Base-by-base conservation (phyloP, 1,139 yeast genomes). In the Scheffersomyces illinoinensis region DNA sequence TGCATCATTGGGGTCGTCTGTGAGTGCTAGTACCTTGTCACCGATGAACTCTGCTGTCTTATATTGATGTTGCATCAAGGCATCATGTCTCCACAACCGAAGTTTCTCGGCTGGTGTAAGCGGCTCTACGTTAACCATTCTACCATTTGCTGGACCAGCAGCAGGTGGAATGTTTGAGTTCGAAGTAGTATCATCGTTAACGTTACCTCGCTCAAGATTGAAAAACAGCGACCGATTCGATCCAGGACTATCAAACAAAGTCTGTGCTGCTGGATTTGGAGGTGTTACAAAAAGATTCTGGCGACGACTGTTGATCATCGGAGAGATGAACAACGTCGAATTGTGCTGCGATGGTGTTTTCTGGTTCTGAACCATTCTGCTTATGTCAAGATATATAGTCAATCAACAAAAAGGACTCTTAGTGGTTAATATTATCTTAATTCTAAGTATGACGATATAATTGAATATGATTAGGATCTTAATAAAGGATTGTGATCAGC, bases 11-110 rank as follows among this genome's bases (percentile, higher is more conserved):
- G 97, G 90, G 68, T 93, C 98, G 62, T 85, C 83, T 0, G 93
- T 90, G 60, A 93, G 76, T 0, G 93, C 86, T 54, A 90, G 81
- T 10, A 96, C 91, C 67, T 93, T 95, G 75, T 95, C 97, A 14
- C 98, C 99, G 47, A 96, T 85, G 69, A 87, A 92, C 67, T 90
- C 96, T 0, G 99, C 98, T 0, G 98, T 91, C 54, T 84, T 83
- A 71, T 91, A 91, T 63, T 93, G 97, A 71, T 93, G 98, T 68
- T 93, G 97, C 88, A 90, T 88, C 59, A 90, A 75, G 0, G 99
- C 97, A 71, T 93, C 97, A 63, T 93, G 97, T 56, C 99, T 79
- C 99, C 99, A 95, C 50, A 91, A 77, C 53, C 99, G 77, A 52
- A 95, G 81, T 66, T 90, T 87, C 64, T 93, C 98, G 0, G 96